Conservation (phyloP, 139 green algal genomes). For the Chara braunii region DNA sequence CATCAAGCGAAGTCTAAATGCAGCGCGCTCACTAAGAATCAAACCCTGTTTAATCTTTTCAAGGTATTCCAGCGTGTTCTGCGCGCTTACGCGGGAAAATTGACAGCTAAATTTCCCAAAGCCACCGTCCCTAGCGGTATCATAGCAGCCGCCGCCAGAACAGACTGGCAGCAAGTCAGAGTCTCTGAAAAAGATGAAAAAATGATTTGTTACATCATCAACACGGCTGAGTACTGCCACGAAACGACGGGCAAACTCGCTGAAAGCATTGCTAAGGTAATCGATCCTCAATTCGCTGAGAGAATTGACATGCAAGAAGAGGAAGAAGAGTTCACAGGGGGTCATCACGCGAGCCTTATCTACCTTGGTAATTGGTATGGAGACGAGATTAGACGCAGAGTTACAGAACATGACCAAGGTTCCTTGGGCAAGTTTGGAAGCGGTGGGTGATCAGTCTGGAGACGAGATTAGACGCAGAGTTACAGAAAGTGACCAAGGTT, state of each 20-base stretch:
- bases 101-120: constrained; percentile 67
- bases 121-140: constrained; percentile 52
- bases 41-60: constrained; percentile 63
- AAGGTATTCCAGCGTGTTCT: constrained; percentile 51
- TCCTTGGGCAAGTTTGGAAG: constrained; percentile 58
- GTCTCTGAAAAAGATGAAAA: constrained; percentile 43
- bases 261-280: constrained; percentile 30
- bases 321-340: constrained; percentile 67
- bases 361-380: constrained; percentile 76
- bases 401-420: constrained; percentile 53
- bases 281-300: constrained; percentile 31
- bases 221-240: constrained; percentile 86
- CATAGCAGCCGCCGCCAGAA: too few relatives aligned
- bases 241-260: constrained; percentile 48
- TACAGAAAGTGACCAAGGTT: constrained; percentile 51
- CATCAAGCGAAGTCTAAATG: constrained; percentile 71
- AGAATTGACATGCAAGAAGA: constrained; percentile 60
- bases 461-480: constrained; percentile 68
- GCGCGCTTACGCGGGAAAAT: constrained; percentile 58
- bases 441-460: constrained; percentile 83
- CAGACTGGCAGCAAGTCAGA: too few relatives aligned
- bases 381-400: constrained; percentile 72
- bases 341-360: constrained; percentile 65
- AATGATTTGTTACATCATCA: constrained; percentile 75
- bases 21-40: constrained; percentile 61